These are phyloP conservation scores for Pneumocystis carinii DNA, from an alignment of 1,139 yeast species.

Conservation along the genomic window DNA sequence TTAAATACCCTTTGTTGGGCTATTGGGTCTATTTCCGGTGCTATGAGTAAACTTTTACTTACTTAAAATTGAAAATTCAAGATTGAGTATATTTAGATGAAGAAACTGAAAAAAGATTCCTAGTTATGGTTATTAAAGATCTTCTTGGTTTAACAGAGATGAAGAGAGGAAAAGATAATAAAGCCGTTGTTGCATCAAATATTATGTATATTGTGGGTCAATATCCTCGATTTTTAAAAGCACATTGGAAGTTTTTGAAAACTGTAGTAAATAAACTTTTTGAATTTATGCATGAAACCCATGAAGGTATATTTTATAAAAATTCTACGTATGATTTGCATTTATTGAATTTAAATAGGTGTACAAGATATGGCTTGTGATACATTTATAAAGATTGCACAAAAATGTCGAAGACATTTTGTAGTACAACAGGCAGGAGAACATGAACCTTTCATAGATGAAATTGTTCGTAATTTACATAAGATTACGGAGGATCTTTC, in stretches of 20 bases:
- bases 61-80: not conserved
- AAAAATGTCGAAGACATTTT: slow-evolving; percentile 88
- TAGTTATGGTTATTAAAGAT: slow-evolving; percentile 85
- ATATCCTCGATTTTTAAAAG: slow-evolving; percentile 90
- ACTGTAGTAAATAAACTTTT: slow-evolving; percentile 90
- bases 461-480: slow-evolving; percentile 70
- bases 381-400: slow-evolving; percentile 88
- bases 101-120: slow-evolving; percentile 87
- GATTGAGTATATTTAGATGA: slow-evolving; percentile 32
- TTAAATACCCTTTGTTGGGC: slow-evolving; percentile 98
- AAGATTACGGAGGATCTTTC: slow-evolving; percentile 79
- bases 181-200: slow-evolving; percentile 96
- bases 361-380: slow-evolving; percentile 99
- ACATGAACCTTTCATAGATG: slow-evolving; percentile 82
- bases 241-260: slow-evolving; percentile 94
- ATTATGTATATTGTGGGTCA: slow-evolving; percentile 99
- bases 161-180: slow-evolving; percentile 94
- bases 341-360: slow-evolving; percentile 30
- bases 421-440: slow-evolving; percentile 78
- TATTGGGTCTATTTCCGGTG: slow-evolving; percentile 94
- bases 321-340: not conserved
- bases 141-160: slow-evolving; percentile 79
- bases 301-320: slow-evolving; percentile 35
- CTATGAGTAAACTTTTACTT: slow-evolving; percentile 42
- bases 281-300: slow-evolving; percentile 98